These are phyloP conservation scores for Colletotrichum lini DNA, from an alignment of 2,329 filamentous ascomycete species.

Conservation along the genomic window DNA sequence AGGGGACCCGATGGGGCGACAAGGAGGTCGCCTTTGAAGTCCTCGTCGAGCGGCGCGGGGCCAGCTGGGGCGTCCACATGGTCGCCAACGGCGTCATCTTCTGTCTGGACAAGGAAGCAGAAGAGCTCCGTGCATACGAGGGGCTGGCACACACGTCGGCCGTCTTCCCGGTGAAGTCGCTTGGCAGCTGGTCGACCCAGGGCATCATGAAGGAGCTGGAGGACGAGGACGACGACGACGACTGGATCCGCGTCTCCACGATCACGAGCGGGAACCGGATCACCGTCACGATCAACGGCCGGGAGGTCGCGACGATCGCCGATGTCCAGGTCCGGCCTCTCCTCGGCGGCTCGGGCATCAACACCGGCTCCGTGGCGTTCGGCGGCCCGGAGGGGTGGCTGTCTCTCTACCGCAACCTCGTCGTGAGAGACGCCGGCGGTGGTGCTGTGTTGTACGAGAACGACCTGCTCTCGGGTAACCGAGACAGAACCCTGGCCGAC, in stretches of 20 bases:
- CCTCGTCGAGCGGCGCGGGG: constrained; percentile 18
- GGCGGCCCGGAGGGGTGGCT: constrained; percentile 35
- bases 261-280: constrained; percentile 9
- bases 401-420: constrained; percentile 14
- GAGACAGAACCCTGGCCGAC: constrained; percentile 16
- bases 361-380: constrained; percentile 33
- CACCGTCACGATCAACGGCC: constrained; percentile 13
- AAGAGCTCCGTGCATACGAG: constrained; percentile 23
- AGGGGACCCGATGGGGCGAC: constrained; percentile 30
- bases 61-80: constrained; percentile 40
- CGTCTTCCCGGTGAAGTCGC: constrained; percentile 22
- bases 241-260: constrained; percentile 12
- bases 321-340: constrained; percentile 24
- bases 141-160: constrained; percentile 27
- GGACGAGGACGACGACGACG: not conserved
- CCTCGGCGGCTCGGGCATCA: constrained; percentile 22
- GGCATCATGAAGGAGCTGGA: not conserved
- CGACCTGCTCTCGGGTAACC: not conserved
- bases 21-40: constrained; percentile 17
- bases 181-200: constrained; percentile 26
- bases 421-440: constrained; percentile 2
- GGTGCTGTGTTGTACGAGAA: constrained; percentile 27
- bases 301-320: constrained; percentile 19
- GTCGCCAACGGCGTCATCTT: constrained; percentile 38
- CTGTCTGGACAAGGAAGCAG: constrained; percentile 22